phyloP scores from a whole-genome alignment of 345 rosid species.

The Cardamine chenopodiifolia region DNA sequence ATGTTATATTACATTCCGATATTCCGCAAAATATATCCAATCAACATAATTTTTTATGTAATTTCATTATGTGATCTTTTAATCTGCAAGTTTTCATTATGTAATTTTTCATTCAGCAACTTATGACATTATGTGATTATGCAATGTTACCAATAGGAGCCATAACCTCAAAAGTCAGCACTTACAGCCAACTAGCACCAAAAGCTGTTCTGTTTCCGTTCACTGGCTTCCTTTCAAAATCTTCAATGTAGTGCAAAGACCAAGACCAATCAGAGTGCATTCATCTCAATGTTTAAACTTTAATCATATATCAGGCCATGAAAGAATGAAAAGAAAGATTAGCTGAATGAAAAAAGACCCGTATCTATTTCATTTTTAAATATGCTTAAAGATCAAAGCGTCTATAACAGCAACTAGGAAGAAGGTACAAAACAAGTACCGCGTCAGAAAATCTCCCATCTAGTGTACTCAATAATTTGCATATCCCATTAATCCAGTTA shows the following conservation, averaged over 20 bases:
- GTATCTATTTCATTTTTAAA: too few relatives aligned
- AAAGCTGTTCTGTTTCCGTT: conserved; percentile 14
- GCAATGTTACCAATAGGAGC: too few relatives aligned
- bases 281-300: conserved; percentile 4
- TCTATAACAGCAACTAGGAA: conserved; percentile 8
- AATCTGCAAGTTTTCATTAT: too few relatives aligned
- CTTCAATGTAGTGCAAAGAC: background rate
- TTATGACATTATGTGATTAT: too few relatives aligned
- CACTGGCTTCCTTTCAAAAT: conserved; percentile 22
- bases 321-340: background rate
- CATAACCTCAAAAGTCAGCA: conserved; percentile 31
- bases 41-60: too few relatives aligned
- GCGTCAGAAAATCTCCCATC: background rate
- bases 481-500: background rate
- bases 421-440: background rate
- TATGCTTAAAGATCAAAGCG: conserved; percentile 4
- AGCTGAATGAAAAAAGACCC: background rate
- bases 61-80: too few relatives aligned
- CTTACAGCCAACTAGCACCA: conserved; percentile 22
- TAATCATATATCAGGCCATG: background rate
- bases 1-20: too few relatives aligned
- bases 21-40: too few relatives aligned
- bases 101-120: too few relatives aligned
- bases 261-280: background rate
- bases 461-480: background rate